Conservation (phyloP, 306 rosid species). For the Vigna trinervia region DNA sequence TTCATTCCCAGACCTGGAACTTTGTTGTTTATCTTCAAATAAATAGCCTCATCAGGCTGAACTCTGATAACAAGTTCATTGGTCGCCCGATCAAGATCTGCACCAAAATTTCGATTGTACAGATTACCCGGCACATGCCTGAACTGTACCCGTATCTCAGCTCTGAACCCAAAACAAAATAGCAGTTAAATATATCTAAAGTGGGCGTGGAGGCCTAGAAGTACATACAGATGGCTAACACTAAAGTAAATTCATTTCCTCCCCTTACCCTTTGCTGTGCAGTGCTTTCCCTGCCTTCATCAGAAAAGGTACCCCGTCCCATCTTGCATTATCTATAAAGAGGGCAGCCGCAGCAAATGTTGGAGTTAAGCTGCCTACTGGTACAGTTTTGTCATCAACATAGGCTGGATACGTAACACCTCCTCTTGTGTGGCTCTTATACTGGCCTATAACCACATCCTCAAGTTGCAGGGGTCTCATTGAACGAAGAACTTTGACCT, state of each 20-base stretch:
- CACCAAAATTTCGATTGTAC: conserved; percentile 75
- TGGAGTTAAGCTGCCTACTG: conserved; percentile 85
- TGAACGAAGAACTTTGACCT: conserved; percentile 92
- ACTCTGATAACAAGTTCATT: conserved; percentile 92
- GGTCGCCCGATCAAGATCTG: conserved; percentile 78
- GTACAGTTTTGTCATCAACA: conserved; percentile 82
- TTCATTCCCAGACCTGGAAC: conserved; percentile 91
- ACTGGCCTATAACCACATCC: conserved; percentile 73
- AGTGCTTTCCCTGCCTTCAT: conserved; percentile 97
- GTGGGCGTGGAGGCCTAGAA: neutral
- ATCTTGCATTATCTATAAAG: conserved; percentile 90
- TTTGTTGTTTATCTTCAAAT: conserved; percentile 86
- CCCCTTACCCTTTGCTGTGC: conserved; percentile 67
- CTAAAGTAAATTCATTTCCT: neutral
- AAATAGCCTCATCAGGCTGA: conserved; percentile 95
- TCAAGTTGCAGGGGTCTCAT: conserved; percentile 82
- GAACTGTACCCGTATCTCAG: conserved; percentile 94
- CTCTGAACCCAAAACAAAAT: conserved; percentile 56
- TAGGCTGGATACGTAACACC: conserved; percentile 80
- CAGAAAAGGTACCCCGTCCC: conserved; percentile 96
- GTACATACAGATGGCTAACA: neutral
- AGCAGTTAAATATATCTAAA: conserved; percentile 1
- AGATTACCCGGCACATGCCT: conserved; percentile 92
- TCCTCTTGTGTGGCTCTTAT: conserved; percentile 84
- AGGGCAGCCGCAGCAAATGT: conserved; percentile 96